Evolutionary conservation across 441 rosid genomes (phyloP).

Genomic region (Gossypium gossypioides): DNA sequence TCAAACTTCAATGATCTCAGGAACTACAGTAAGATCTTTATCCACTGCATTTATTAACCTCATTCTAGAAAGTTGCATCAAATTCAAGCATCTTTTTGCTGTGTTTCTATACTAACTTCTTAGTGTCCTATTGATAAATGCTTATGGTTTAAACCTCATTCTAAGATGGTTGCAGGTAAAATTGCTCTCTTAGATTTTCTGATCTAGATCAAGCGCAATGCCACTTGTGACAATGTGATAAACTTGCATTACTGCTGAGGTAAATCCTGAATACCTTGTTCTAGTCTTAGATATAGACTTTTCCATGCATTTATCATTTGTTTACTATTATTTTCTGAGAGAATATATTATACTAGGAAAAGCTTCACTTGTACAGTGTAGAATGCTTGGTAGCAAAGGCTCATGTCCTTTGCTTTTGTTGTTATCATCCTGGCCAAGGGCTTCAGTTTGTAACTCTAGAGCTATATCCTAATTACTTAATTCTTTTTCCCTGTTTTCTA

Average conservation of each 20-base stretch:
- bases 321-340: not conserved
- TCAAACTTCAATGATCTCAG: not conserved
- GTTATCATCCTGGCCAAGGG: not conserved
- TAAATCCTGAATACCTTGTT: constrained; percentile 1
- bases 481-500: not conserved
- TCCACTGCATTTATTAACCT: not conserved
- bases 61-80: not conserved
- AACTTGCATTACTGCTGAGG: constrained; percentile 2
- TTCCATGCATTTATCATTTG: not conserved
- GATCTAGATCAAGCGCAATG: not conserved
- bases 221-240: not conserved
- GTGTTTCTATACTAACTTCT: not conserved
- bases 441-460: not conserved
- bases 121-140: not conserved
- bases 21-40: constrained; percentile 10
- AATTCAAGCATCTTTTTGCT: not conserved
- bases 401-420: not conserved
- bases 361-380: not conserved
- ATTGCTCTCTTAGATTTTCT: not conserved
- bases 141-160: not conserved
- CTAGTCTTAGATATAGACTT: not conserved
- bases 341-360: not conserved
- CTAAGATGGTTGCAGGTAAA: not conserved
- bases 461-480: not conserved
- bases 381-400: not conserved